Percentiles rank a stretch among this genome's conserved stretches.
Conservation (phyloP, 495 filamentous ascomycete species). For the Penicillium paxilli region DNA sequence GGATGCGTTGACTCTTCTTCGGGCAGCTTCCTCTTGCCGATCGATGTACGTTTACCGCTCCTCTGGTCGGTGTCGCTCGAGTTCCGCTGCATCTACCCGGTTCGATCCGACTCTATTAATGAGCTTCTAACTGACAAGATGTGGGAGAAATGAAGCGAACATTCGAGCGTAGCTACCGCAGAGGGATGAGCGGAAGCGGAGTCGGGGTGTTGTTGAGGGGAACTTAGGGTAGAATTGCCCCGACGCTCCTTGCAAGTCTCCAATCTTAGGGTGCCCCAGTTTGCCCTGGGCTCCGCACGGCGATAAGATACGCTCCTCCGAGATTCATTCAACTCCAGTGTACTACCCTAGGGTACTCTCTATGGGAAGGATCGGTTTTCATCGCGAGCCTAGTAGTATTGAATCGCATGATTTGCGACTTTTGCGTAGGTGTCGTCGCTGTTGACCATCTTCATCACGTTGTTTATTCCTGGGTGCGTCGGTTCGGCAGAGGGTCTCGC, state of each 20-base stretch:
- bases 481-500: no score
- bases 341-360: not conserved
- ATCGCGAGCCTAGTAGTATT: no score
- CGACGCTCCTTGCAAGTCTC: slow-evolving; percentile 16
- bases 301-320: slow-evolving; percentile 28
- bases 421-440: no score
- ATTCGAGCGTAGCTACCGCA: slow-evolving; percentile 10
- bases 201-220: slow-evolving; percentile 22
- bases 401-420: no score
- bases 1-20: slow-evolving; percentile 38
- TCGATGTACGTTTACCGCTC: slow-evolving; percentile 51
- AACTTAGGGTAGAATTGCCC: no score
- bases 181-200: slow-evolving; percentile 9
- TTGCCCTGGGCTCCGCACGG: slow-evolving; percentile 29
- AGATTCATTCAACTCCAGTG: not conserved
- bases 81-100: slow-evolving; percentile 51
- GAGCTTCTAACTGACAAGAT: slow-evolving; percentile 3
- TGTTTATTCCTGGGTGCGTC: no score
- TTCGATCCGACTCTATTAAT: slow-evolving; percentile 26
- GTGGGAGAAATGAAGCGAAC: slow-evolving; percentile 12
- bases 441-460: no score
- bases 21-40: slow-evolving; percentile 48
- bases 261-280: not conserved
- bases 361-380: no score
- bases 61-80: slow-evolving; percentile 44